These are phyloP conservation scores for Fraxinus angustifolia DNA, from an alignment of 305 asterid genomes.

Conservation along the genomic window DNA sequence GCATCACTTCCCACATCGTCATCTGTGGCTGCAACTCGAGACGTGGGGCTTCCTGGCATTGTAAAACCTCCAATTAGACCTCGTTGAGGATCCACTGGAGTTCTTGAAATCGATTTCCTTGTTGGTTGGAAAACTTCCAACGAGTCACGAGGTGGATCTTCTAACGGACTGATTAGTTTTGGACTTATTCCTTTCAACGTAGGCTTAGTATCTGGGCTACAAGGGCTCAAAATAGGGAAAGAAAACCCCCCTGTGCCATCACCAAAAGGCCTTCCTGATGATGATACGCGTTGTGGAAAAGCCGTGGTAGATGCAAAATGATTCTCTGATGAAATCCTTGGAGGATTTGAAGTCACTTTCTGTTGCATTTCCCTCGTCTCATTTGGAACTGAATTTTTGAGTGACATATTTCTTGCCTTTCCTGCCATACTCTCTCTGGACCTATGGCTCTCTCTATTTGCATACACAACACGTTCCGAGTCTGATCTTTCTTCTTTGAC, in stretches of 20 bases:
- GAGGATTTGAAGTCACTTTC: slow-evolving; percentile 24
- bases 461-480: slow-evolving; percentile 23
- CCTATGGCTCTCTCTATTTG: slow-evolving; percentile 23
- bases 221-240: slow-evolving; percentile 48
- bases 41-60: slow-evolving; percentile 45
- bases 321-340: slow-evolving; percentile 19
- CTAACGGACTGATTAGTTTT: slow-evolving; percentile 16
- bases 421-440: slow-evolving; percentile 8
- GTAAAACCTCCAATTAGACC: slow-evolving; percentile 15
- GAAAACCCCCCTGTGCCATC: slow-evolving; percentile 49
- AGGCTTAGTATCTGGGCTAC: slow-evolving; percentile 19
- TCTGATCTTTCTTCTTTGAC: slow-evolving; percentile 52
- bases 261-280: slow-evolving; percentile 36
- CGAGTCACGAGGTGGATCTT: slow-evolving; percentile 63
- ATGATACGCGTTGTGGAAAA: slow-evolving; percentile 42
- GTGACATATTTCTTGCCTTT: slow-evolving; percentile 14
- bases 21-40: slow-evolving; percentile 36
- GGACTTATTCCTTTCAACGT: slow-evolving; percentile 6
- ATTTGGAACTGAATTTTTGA: slow-evolving; percentile 20
- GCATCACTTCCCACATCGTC: slow-evolving; percentile 75
- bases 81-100: neutral
- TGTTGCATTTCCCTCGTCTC: slow-evolving; percentile 29
- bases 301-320: slow-evolving; percentile 26
- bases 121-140: slow-evolving; percentile 66
- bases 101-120: slow-evolving; percentile 7